phyloP scores from a whole-genome alignment of 202 grass and related monocot genomes.

The Eragrostis tef region DNA sequence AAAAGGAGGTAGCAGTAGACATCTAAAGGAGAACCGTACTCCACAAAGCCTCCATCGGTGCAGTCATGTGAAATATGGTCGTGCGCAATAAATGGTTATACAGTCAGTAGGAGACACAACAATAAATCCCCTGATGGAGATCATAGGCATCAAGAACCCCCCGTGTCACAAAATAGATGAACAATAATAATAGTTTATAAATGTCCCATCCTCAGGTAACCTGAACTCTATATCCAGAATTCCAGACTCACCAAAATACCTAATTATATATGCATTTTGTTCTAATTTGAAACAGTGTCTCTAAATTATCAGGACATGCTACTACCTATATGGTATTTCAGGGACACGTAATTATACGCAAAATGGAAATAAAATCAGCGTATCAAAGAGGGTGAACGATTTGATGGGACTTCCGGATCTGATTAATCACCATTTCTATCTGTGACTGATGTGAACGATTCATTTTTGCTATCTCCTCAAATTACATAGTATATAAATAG shows the following conservation, averaged over 20 bases:
- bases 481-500: not conserved
- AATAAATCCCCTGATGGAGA: not conserved
- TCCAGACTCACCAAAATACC: too few species aligned
- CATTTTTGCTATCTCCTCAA: not conserved
- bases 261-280: too few species aligned
- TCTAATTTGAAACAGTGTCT: not conserved
- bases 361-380: not conserved
- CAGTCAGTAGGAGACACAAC: not conserved
- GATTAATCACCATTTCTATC: not conserved
- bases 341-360: not conserved
- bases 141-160: not conserved
- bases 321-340: not conserved
- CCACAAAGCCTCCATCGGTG: not conserved
- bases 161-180: not conserved
- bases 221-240: not conserved
- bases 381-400: not conserved
- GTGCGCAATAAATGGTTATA: not conserved
- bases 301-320: too few species aligned
- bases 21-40: too few species aligned
- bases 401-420: not conserved
- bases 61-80: not conserved
- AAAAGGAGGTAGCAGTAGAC: too few species aligned
- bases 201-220: not conserved
- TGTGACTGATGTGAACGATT: not conserved
- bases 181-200: not conserved